These are phyloP conservation scores for Rosa multiflora DNA, from an alignment of 306 rosid species.

Conservation along the genomic window DNA sequence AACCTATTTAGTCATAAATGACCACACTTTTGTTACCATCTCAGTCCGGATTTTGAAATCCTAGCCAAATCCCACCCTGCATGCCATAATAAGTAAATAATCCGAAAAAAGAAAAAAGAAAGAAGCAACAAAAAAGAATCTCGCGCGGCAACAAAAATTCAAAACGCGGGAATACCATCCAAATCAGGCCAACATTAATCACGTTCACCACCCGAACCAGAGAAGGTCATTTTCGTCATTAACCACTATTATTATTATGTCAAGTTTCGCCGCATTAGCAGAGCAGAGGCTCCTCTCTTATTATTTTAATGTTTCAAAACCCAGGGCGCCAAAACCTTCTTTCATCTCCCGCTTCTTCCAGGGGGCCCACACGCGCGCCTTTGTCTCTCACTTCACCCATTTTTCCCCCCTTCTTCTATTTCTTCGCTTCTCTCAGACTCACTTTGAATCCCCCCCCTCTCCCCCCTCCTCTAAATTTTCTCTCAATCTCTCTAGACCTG, in stretches of 20 bases:
- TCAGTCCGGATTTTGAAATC: not conserved
- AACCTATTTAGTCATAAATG: not conserved
- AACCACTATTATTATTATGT: not conserved
- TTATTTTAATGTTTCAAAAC: constrained; percentile 25
- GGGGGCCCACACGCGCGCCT: constrained; percentile 3
- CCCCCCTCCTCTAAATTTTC: not conserved
- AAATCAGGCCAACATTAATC: not conserved
- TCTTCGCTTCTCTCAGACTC: not conserved
- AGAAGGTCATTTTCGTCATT: constrained; percentile 17
- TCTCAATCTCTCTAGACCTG: constrained; percentile 6
- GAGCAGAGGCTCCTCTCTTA: constrained; percentile 3
- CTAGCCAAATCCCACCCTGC: not conserved
- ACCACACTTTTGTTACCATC: not conserved
- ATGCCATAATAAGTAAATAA: not conserved
- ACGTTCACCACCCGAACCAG: not conserved
- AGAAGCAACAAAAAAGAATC: not conserved
- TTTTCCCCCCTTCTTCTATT: not conserved
- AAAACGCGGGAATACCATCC: not conserved
- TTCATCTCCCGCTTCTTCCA: constrained; percentile 31
- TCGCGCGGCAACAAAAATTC: not conserved
- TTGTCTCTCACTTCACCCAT: not conserved
- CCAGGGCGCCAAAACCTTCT: constrained; percentile 40
- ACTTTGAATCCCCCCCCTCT: not conserved
- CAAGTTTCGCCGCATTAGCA: not conserved
- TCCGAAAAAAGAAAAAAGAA: not conserved